Base-by-base conservation (phyloP, 371 early-diverging fungal species). In the Paramicrosporidium saccamoebae region DNA sequence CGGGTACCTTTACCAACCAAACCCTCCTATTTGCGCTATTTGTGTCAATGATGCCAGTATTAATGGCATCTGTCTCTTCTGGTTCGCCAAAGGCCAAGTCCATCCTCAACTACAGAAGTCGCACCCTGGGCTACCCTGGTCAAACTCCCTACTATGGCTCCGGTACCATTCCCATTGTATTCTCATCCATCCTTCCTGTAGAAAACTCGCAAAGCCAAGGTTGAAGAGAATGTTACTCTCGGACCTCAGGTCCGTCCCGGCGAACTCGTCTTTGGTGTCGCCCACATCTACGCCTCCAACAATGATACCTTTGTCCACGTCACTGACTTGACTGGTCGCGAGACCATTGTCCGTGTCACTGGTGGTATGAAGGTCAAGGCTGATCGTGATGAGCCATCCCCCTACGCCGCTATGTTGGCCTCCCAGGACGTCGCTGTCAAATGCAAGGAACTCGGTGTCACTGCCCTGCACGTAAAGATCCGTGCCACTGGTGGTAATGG, bases 311-410 rank as follows among this genome's bases (percentile, higher is more conserved):
- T 97, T 41, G 67, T 72, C 41, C 97, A 97, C 61, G 71, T 97
- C 35, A 99, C 99, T 30, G 99, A 99, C 82, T 55, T 99, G 38
- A 82, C 98, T 33, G 97, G 98, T 23, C 69, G 84, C 45, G 98
- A 97, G 63, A 98, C 99, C 50, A 86, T 98, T 48, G 58, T 66
- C 48, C 86, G 95, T 60, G 74, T 95, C 33, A 95, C 96, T 42
- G 99, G 82, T 65, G 99, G 99, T 46, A 98, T 98, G 98, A 96
- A 86, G 64, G 99, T 98, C 42, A 98, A 98, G 73, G 86, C 97
- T 36, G 95, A 98, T 56, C 90, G 97, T 59, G 99, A 98, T 55
- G 99, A 98, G 52, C 82, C 94, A 23, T 92, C 95, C 27, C 92
- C 98, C 39, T 98, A 98, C 58, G 98, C 98, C 31, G 97, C 98